These are phyloP conservation scores for Rhododendron griersonianum DNA, from an alignment of 148 eudicot species.

Conservation along the genomic window DNA sequence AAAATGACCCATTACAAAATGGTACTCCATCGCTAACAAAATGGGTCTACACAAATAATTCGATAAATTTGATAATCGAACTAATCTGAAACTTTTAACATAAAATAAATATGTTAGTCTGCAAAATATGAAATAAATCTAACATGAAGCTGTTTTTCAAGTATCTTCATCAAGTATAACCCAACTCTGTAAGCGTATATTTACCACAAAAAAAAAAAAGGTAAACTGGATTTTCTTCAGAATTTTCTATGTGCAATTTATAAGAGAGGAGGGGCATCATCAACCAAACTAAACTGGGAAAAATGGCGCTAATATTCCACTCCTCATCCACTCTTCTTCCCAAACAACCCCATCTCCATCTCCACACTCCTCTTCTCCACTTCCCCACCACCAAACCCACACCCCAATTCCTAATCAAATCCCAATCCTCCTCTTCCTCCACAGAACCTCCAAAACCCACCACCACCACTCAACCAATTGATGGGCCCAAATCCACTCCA, in stretches of 20 bases:
- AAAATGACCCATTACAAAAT: no score
- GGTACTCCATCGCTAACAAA: no score
- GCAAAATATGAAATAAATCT: no score
- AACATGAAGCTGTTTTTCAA: no score
- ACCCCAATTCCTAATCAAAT: conserved; percentile 10
- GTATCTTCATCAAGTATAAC: no score
- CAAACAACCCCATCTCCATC: conserved; percentile 30
- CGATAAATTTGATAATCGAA: no score
- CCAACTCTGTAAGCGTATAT: no score
- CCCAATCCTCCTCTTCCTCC: conserved; percentile 27
- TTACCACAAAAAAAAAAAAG: no score
- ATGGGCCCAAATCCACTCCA: conserved; percentile 16
- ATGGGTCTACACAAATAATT: no score
- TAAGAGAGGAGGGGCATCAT: background rate
- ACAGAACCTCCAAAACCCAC: conserved; percentile 12
- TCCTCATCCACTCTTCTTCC: conserved; percentile 28
- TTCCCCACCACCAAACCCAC: conserved; percentile 19
- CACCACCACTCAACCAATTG: conserved; percentile 9
- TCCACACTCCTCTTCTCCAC: conserved; percentile 5
- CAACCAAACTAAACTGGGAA: background rate
- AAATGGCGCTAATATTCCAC: background rate
- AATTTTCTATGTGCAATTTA: background rate
- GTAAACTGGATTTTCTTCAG: background rate
- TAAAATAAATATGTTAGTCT: no score
- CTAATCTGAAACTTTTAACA: no score